phyloP scores from a whole-genome alignment of 805 yeast genomes.

The Metschnikowia anglica region DNA sequence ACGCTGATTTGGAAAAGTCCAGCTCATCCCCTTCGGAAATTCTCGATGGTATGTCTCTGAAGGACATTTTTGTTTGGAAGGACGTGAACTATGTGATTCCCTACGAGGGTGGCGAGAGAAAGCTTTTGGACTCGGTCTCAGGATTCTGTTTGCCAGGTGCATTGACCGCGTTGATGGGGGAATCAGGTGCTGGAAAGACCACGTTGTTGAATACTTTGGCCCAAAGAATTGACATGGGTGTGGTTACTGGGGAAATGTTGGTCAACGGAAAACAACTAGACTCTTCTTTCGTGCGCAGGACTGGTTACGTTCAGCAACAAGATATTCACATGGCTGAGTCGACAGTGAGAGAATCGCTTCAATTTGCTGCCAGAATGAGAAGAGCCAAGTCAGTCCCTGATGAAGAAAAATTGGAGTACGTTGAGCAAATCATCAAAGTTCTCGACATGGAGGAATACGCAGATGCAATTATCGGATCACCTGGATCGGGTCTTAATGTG shows the following conservation, averaged over 20 bases:
- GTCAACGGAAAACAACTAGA: constrained; percentile 54
- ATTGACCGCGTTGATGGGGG: constrained; percentile 61
- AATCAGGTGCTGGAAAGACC: constrained; percentile 65
- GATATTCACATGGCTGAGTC: constrained; percentile 52
- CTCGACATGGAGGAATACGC: constrained; percentile 54
- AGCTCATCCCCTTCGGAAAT: constrained; percentile 8
- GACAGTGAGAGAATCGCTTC: constrained; percentile 54
- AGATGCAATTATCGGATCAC: constrained; percentile 49
- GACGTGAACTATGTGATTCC: constrained; percentile 58
- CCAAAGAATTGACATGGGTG: constrained; percentile 55
- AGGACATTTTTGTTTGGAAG: constrained; percentile 50
- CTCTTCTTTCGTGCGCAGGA: constrained; percentile 50
- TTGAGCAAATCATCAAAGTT: constrained; percentile 49
- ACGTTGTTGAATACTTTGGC: constrained; percentile 54
- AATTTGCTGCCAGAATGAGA: constrained; percentile 51
- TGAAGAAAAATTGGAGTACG: constrained; percentile 49
- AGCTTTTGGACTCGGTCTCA: constrained; percentile 33
- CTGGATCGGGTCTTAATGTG: constrained; percentile 52
- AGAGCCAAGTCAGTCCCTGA: constrained; percentile 42
- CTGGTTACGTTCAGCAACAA: constrained; percentile 62
- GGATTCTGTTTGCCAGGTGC: constrained; percentile 49
- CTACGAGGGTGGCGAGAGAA: constrained; percentile 39
- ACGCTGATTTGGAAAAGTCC: constrained; percentile 10
- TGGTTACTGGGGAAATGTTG: constrained; percentile 56
- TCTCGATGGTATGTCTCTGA: constrained; percentile 16